Evolutionary conservation across 768 basidiomycete genomes (phyloP), one percentile per base, ranked within the genome.

Genomic region (Plicaturopsis crispa): DNA sequence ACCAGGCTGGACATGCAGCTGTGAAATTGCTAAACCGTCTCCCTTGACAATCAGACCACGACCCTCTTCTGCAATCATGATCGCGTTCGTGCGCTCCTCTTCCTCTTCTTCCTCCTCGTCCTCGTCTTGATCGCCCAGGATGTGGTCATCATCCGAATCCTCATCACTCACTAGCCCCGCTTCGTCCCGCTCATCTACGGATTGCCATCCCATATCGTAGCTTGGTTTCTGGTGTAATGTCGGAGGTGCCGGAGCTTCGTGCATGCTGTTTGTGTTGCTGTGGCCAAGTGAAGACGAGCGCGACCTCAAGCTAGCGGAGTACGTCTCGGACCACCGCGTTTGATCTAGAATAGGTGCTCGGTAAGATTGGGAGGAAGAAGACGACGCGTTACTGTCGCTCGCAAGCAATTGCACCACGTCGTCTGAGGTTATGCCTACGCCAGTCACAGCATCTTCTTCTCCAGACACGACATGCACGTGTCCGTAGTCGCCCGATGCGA

Each of bases 61-160:
- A 14, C 88, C 86, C 62, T 89, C 84, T 48, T 90, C 86, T 21
- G 83, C 87, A 35, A 90, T 67, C 41, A 89, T 76, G 33, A 77
- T 69, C 11, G 85, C 85, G 36, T 82, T 77, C 0, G 87, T 88
- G 36, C 80, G 72, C 48, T 86, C 82, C 36, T 84, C 80, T 26
- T 74, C 70, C 12, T 65, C 66, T 22, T 66, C 61, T n/a, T 72
- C 67, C 6, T 65, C 56, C 4, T 65, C 66, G 5, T 73, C 73
- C 11, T 70, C 69, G 28, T 69, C 66, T 19, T 70, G 73, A 18
- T 67, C 70, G 8, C 57, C 81, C 62, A 70, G 57, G 13, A 48
- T 40, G 22, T 41, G 52, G 32, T 59, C 51, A 37, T 68, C 69
- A 35, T 72, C 73, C 3, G 65, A 63, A 35, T 75, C 73, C 16